phyloP scores from a whole-genome alignment of 2,329 filamentous ascomycete genomes.

The Aspergillus sp. region DNA sequence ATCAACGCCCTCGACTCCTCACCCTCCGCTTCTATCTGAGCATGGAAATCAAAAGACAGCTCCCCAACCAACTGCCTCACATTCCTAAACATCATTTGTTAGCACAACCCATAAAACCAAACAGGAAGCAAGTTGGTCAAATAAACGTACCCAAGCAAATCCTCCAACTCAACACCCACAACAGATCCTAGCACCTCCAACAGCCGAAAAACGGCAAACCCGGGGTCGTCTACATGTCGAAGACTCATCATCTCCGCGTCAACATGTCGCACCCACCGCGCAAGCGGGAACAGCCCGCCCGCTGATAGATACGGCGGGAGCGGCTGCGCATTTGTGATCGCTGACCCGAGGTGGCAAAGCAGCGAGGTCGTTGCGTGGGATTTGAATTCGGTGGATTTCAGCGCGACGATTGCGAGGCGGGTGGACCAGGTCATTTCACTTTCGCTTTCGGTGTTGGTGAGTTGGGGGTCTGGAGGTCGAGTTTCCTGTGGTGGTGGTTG shows the following conservation, averaged over 20 bases:
- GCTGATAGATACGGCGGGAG: conserved; percentile 67
- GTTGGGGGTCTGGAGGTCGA: no score
- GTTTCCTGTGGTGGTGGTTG: no score
- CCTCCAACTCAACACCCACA: conserved; percentile 29
- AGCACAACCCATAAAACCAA: conserved; percentile 1
- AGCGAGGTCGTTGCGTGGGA: conserved; percentile 51
- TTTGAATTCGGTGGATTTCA: conserved; percentile 56
- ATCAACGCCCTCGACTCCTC: conserved; percentile 15
- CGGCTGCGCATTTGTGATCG: conserved; percentile 63
- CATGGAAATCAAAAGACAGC: conserved; percentile 30
- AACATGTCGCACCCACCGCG: conserved; percentile 55
- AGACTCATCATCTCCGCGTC: conserved; percentile 61
- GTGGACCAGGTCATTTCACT: conserved; percentile 54
- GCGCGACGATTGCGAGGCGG: conserved; percentile 57
- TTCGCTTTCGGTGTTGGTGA: neutral
- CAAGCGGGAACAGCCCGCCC: conserved; percentile 61
- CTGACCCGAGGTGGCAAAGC: conserved; percentile 66
- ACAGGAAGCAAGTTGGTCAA: neutral
- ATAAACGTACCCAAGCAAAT: conserved; percentile 27
- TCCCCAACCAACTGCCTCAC: conserved; percentile 33
- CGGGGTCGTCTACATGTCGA: conserved; percentile 65
- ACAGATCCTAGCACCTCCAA: conserved; percentile 57
- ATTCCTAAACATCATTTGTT: conserved; percentile 18
- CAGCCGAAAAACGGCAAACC: conserved; percentile 71
- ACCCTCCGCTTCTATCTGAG: conserved; percentile 2